Evolutionary conservation across 2,329 filamentous ascomycete genomes (phyloP), one percentile per base, ranked within the genome.

Genomic region (Botryotinia convoluta): DNA sequence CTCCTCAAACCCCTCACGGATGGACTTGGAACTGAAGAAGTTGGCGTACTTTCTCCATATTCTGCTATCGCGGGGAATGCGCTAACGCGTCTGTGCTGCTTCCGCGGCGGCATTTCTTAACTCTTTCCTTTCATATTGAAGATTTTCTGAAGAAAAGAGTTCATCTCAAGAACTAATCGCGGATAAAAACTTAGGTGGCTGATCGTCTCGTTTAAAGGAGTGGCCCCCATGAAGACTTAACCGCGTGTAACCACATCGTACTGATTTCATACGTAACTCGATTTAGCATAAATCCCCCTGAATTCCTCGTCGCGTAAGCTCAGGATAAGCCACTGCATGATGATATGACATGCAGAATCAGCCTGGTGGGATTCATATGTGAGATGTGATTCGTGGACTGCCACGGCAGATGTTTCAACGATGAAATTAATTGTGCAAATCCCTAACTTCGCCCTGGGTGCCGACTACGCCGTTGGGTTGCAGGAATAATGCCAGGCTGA

Each of bases 251-350:
- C 54, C 37, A 61, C 39, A 39, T n/a, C 39, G 29, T 35, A 45
- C 39, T 6, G 51, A 54, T 54, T 29, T 54, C 51, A 54, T 8
- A 54, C 51, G 39, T n/a, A 32, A 20, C 57, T 62, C 18, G 39
- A 62, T 71, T 71, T 51, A 71, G 57, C 59, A 45, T 32, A n/a
- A 51, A 71, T 62, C 42, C 68, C 68, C 68, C 68, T 70, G 39
- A 14, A 20, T 18, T 35, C 20, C 16, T 39, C 12, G 2, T 16
- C 32, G 32, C 16, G 45, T 61, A 35, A 70, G 51, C 57, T 54
- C 26, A 54, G 3, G 7, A 54, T 29, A 54, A 54, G n/a, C 51
- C 57, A 51, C 39, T 37, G 57, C 29, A 70, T 60, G 12, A 70
- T 60, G 7, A n/a, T 26, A 70, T 62, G 57, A 61, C 29, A 62